Evolutionary conservation across 768 basidiomycete species (phyloP).

Genomic region (Boletellus ananiceps): DNA sequence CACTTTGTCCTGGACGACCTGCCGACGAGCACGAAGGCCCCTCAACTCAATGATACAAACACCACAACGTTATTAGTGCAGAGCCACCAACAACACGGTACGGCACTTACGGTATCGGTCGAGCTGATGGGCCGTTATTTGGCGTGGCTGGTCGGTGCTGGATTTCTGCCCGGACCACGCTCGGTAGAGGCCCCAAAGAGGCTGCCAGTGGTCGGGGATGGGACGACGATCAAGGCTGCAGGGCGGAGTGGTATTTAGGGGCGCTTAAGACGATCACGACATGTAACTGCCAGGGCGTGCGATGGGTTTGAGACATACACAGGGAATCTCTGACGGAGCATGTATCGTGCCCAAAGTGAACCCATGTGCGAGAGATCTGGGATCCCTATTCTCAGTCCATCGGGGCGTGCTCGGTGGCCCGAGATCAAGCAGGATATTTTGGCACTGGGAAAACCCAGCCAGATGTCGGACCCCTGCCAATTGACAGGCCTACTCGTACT

Average conservation of each 20-base stretch:
- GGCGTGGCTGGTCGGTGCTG: conserved; percentile 85
- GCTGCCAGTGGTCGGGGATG: conserved; percentile 45
- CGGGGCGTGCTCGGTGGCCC: too few species aligned
- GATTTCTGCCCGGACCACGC: conserved; percentile 65
- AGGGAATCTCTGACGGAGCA: background rate
- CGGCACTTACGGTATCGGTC: conserved; percentile 62
- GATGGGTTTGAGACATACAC: too few species aligned
- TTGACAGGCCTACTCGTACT: too few species aligned
- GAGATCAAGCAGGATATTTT: too few species aligned
- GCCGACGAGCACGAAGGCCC: conserved; percentile 92
- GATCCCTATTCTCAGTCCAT: too few species aligned
- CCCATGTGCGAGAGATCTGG: too few species aligned
- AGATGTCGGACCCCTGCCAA: too few species aligned
- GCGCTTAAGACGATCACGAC: background rate
- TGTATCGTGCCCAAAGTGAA: too few species aligned
- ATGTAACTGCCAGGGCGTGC: too few species aligned
- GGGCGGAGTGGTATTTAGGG: conserved; percentile 58
- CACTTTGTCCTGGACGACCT: conserved; percentile 98
- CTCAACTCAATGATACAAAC: conserved; percentile 84
- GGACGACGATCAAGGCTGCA: conserved; percentile 51
- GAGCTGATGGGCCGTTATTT: conserved; percentile 82
- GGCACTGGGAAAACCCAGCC: too few species aligned
- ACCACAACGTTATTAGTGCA: conserved; percentile 56
- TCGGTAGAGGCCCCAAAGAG: conserved; percentile 34
- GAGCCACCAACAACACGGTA: conserved; percentile 37